Evolutionary conservation across 305 asterid genomes (phyloP), one percentile per base, ranked within the genome.

Genomic region (Fraxinus floribunda): DNA sequence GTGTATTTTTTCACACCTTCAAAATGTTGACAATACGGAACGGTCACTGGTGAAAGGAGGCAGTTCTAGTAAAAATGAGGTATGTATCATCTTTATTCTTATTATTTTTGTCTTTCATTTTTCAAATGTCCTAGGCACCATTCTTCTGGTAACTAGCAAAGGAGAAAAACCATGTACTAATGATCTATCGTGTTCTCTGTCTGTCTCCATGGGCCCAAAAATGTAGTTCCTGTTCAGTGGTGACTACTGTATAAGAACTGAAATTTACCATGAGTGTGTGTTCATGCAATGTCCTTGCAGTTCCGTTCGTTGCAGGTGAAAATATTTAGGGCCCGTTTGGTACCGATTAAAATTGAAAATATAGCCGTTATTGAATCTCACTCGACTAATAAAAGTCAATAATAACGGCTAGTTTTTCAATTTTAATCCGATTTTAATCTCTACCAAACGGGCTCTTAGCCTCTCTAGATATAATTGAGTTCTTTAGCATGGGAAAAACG

Each of bases 1-100:
- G 80, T 95, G 98, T 90, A 95, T 94, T 87, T 95, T 95, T 82
- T 87, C 95, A 13, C 98, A 94, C 87, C 98, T 95, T 89, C 94
- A 92, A 41, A 93, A 95, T 83, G 93, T 93, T 87, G 94, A 92
- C 90, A 90, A 89, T 80, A 89, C 91, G 52, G 94, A 93, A 36
- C 83, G 84, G 71, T 94, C 97, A 71, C 83, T 95, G 86, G 97
- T 91, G 86, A 95, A 90, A 89, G 97, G 97, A 83, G 93, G 90
- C 85, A 85, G 79, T 86, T 86, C 93, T 82, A 10, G 83, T 32
- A 91, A 93, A 80, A 88, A 83, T 79, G 97, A 91, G 97, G 97
- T 94, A 88, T 38, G n/a, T 79, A 41, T 30, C 78, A 39, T 66
- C 70, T 26, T 78, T 39, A 18, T 83, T 79, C 79, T 68, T 55